Evolutionary conservation across 345 rosid genomes (phyloP), one percentile per base, ranked within the genome.

Genomic region (Syzygium grande): DNA sequence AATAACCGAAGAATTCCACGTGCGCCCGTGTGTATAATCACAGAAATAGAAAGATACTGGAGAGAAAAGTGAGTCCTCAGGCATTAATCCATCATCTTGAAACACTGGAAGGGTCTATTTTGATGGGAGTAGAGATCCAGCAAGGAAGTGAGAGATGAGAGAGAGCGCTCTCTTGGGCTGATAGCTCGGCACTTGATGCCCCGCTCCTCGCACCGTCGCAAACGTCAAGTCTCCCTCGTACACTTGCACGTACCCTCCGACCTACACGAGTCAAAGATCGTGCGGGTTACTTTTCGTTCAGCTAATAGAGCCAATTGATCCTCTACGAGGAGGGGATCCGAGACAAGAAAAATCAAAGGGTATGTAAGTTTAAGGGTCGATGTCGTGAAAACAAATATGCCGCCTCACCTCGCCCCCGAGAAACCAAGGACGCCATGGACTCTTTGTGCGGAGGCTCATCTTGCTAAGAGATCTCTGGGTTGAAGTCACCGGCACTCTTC

Each of bases 161-260:
- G 98, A 92, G 88, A 97, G 97, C 21, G 99, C 95, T 65, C 98
- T 91, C 68, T 88, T 85, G 11, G 99, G 99, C 87, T 94, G 97
- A 90, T 89, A 95, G 89, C 97, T 96, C 19, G 99, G 99, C 23
- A 97, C 99, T 88, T 93, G 92, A 89, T 97, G 99, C 27, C 99
- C 99, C 54, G 99, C 99, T 21, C 93, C 97, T 92, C 99, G 92
- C 21, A 96, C 96, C 9, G 97, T 96, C 4, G 94, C 94, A 87
- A 95, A 94, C 61, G 96, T 97, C 88, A 97, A 61, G 78, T 91
- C 96, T 88, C 96, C 95, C 38, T 93, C 85, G 89, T 95, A 97
- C 54, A 93, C 96, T 87, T 95, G 92, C 3, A 97, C 94, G 77
- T 93, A 96, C 38, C 99, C 99, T 83, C 99, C 99, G 86, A 94